Conservation (phyloP, 306 rosid species). For the Cicer cuneatum region DNA sequence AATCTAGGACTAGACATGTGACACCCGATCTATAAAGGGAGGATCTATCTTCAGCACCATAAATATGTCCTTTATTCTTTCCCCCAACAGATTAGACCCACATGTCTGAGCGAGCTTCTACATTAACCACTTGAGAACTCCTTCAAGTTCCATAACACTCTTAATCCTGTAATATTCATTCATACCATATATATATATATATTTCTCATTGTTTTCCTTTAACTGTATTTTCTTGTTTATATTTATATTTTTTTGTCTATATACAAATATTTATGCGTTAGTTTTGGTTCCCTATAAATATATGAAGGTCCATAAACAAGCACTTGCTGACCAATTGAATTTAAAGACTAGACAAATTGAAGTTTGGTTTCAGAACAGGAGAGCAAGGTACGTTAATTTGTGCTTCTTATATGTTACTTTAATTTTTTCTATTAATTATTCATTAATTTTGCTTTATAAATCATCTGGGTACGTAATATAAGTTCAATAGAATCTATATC, state of each 20-base stretch:
- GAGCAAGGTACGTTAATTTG: slow-evolving; percentile 70
- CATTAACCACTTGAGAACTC: slow-evolving; percentile 76
- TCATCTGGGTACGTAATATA: neutral
- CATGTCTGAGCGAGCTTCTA: too few species aligned
- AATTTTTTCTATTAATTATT: neutral
- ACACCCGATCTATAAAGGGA: too few species aligned
- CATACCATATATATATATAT: neutral
- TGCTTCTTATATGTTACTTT: slow-evolving; percentile 18
- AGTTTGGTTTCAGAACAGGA: slow-evolving; percentile 95
- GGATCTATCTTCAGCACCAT: too few species aligned
- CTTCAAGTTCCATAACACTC: slow-evolving; percentile 72
- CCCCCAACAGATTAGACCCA: too few species aligned
- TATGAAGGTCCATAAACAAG: slow-evolving; percentile 70
- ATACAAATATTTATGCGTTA: slow-evolving; percentile 1
- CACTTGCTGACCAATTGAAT: slow-evolving; percentile 74
- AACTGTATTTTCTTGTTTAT: neutral
- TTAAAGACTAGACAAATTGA: slow-evolving; percentile 85
- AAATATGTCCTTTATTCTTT: too few species aligned
- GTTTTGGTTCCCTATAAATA: slow-evolving; percentile 34
- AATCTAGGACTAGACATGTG: too few species aligned
- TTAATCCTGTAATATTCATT: slow-evolving; percentile 56
- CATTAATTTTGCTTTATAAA: slow-evolving; percentile 29
- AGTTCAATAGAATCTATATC: neutral
- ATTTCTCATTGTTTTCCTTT: neutral
- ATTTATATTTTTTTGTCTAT: too few species aligned